Evolutionary conservation across 371 early-diverging fungal species (phyloP).

Genomic region (Syncephalastrum racemosum): DNA sequence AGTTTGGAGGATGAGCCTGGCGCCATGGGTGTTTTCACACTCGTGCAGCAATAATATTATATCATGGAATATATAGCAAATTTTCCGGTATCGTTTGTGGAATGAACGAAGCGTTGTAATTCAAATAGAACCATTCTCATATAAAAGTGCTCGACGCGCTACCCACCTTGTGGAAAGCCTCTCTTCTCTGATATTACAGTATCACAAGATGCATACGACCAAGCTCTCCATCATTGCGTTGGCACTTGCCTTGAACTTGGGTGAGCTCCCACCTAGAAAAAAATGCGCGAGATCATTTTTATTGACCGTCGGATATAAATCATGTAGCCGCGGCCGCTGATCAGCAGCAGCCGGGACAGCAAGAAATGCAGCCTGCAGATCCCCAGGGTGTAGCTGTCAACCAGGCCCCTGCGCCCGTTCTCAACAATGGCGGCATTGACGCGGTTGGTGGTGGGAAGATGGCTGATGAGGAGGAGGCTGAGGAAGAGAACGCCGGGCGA

Average conservation of each 20-base stretch:
- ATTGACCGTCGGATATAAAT: neutral
- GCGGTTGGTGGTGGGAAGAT: constrained; percentile 3
- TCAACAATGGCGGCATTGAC: neutral
- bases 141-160: neutral
- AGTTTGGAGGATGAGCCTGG: no score
- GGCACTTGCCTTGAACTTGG: constrained; percentile 14
- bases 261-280: neutral
- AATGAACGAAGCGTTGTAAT: constrained; percentile 2
- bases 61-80: neutral
- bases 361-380: neutral
- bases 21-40: neutral
- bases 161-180: neutral
- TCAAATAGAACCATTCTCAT: constrained; percentile 3
- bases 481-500: constrained; percentile 1
- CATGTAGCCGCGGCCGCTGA: constrained; percentile 12
- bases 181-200: neutral
- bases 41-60: neutral
- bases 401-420: neutral
- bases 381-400: neutral
- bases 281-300: neutral
- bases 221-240: constrained; percentile 12
- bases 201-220: constrained; percentile 12
- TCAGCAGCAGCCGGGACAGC: neutral
- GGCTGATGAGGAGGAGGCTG: constrained; percentile 5
- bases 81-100: neutral